These are phyloP conservation scores for Plantago ovata DNA, from an alignment of 257 asterid species.

Conservation along the genomic window DNA sequence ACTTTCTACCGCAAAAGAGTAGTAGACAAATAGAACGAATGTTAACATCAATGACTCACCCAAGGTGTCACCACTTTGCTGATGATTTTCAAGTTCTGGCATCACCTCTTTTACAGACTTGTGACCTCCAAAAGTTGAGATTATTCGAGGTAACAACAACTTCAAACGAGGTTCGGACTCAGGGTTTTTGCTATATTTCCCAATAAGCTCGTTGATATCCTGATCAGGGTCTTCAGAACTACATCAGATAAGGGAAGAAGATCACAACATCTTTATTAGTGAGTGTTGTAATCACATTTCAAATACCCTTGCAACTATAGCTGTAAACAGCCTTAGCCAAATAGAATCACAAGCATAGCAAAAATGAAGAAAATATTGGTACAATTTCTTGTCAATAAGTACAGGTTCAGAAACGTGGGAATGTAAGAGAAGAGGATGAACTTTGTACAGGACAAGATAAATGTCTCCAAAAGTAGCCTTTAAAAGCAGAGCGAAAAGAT, in stretches of 20 bases:
- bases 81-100: slow-evolving; percentile 75
- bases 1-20: no score
- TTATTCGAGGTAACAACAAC: slow-evolving; percentile 75
- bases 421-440: not conserved
- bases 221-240: slow-evolving; percentile 84
- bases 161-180: slow-evolving; percentile 82
- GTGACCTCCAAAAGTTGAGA: slow-evolving; percentile 72
- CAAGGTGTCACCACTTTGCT: slow-evolving; percentile 68
- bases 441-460: not conserved
- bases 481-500: not conserved
- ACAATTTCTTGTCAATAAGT: not conserved
- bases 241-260: slow-evolving; percentile 16
- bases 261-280: not conserved
- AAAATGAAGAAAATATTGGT: not conserved
- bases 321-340: no score
- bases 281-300: slow-evolving; percentile 5
- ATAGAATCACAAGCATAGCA: not conserved
- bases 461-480: not conserved
- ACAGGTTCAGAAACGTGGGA: not conserved
- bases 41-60: slow-evolving; percentile 39
- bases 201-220: slow-evolving; percentile 56
- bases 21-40: slow-evolving; percentile 6
- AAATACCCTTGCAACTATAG: not conserved
- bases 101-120: slow-evolving; percentile 61
- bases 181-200: slow-evolving; percentile 57